Evolutionary conservation across 306 rosid genomes (phyloP).

Genomic region (Ormosia semicastrata): DNA sequence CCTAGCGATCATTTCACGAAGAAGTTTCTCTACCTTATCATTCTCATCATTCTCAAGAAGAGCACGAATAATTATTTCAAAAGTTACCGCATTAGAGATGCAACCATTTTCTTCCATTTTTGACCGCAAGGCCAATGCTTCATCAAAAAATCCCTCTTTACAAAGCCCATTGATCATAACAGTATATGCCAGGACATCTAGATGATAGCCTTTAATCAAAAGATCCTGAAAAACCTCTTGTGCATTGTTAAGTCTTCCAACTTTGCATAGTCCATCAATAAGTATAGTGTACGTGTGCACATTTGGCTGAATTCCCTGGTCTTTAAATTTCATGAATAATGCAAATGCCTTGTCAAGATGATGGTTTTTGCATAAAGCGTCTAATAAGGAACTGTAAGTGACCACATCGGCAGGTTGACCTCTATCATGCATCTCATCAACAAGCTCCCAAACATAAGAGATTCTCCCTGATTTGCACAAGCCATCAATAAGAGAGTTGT

Average conservation of each 20-base stretch:
- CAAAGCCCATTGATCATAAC: constrained; percentile 5
- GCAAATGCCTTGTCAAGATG: neutral
- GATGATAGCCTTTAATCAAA: neutral
- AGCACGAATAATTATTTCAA: neutral
- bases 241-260: neutral
- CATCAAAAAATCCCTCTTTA: neutral
- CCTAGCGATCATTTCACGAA: neutral
- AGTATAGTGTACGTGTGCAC: neutral
- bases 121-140: neutral
- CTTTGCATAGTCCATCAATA: neutral
- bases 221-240: neutral
- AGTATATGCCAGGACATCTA: neutral
- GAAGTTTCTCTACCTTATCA: neutral
- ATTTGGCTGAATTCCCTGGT: neutral
- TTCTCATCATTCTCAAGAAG: neutral
- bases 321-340: neutral
- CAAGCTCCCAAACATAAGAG: neutral
- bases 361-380: neutral
- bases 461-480: neutral
- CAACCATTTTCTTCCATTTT: neutral
- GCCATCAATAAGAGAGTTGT: neutral
- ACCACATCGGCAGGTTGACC: neutral
- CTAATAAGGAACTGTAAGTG: neutral
- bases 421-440: neutral
- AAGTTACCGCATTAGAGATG: neutral